Evolutionary conservation across 2,329 filamentous ascomycete genomes (phyloP).

Genomic region (Penicillium sp.): DNA sequence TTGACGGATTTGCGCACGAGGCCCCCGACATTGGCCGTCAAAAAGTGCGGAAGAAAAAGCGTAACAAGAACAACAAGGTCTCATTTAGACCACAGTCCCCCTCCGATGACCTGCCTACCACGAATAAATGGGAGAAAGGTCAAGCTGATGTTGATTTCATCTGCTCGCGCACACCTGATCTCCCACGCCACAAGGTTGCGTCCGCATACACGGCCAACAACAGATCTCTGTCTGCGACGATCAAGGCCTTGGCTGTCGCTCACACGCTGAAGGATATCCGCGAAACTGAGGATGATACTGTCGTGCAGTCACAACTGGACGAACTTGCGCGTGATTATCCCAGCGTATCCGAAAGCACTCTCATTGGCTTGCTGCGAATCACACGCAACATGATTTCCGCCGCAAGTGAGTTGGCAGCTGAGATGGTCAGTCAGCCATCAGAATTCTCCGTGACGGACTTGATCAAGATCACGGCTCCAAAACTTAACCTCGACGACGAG

Average conservation of each 20-base stretch:
- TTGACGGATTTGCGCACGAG: constrained; percentile 78
- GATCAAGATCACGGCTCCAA: constrained; percentile 48
- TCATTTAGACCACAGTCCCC: constrained; percentile 24
- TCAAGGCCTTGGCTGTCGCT: constrained; percentile 57
- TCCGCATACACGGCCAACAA: constrained; percentile 64
- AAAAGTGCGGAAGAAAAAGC: constrained; percentile 48
- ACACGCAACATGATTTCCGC: constrained; percentile 61
- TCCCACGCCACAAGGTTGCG: constrained; percentile 52
- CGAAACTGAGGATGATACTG: constrained; percentile 45
- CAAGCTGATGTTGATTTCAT: constrained; percentile 65
- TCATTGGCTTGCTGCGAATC: constrained; percentile 59
- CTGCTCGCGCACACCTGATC: constrained; percentile 53
- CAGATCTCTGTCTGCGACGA: constrained; percentile 59
- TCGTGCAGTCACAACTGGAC: constrained; percentile 54
- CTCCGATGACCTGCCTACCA: constrained; percentile 14
- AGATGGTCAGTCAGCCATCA: constrained; percentile 49
- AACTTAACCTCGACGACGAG: constrained; percentile 32
- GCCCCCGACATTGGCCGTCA: constrained; percentile 45
- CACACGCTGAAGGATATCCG: constrained; percentile 47
- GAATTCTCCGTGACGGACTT: constrained; percentile 40
- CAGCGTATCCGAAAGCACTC: constrained; percentile 51
- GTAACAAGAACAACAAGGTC: constrained; percentile 33
- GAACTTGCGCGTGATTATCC: constrained; percentile 61
- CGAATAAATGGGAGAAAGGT: constrained; percentile 63
- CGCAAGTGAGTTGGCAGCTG: constrained; percentile 63